phyloP scores from a whole-genome alignment of 148 eudicot genomes.

The Chenopodium album region DNA sequence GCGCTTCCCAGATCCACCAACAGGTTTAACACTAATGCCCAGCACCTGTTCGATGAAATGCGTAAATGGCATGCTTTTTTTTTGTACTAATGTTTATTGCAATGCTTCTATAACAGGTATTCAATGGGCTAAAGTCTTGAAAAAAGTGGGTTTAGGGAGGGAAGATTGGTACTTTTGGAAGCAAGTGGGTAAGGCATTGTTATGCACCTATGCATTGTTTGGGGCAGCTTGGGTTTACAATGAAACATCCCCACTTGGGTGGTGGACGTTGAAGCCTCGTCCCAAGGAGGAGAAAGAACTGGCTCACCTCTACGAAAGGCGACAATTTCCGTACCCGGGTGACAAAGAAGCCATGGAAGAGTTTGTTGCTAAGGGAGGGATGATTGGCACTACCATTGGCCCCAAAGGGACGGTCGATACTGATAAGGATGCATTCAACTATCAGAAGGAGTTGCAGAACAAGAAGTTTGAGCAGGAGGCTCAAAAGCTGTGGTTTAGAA shows the following conservation, averaged over 20 bases:
- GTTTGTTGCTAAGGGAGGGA: conserved; percentile 80
- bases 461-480: conserved; percentile 87
- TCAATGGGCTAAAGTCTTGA: conserved; percentile 40
- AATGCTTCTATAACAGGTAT: conserved; percentile 29
- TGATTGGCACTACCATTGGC: conserved; percentile 90
- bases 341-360: conserved; percentile 92
- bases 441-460: conserved; percentile 84
- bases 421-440: conserved; percentile 63
- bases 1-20: conserved; percentile 36
- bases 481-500: conserved; percentile 72
- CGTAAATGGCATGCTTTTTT: conserved; percentile 4
- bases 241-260: conserved; percentile 88
- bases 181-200: conserved; percentile 73
- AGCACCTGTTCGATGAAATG: conserved; percentile 47
- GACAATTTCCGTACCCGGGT: conserved; percentile 85
- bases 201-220: conserved; percentile 72
- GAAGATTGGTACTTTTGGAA: conserved; percentile 85
- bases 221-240: conserved; percentile 81
- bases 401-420: conserved; percentile 73
- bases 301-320: conserved; percentile 77
- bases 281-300: conserved; percentile 91
- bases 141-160: conserved; percentile 72
- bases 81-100: neutral
- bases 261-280: conserved; percentile 89
- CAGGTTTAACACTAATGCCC: conserved; percentile 42